Base-by-base conservation (phyloP, 768 basidiomycete species). In the Coprinopsis cinerea region DNA sequence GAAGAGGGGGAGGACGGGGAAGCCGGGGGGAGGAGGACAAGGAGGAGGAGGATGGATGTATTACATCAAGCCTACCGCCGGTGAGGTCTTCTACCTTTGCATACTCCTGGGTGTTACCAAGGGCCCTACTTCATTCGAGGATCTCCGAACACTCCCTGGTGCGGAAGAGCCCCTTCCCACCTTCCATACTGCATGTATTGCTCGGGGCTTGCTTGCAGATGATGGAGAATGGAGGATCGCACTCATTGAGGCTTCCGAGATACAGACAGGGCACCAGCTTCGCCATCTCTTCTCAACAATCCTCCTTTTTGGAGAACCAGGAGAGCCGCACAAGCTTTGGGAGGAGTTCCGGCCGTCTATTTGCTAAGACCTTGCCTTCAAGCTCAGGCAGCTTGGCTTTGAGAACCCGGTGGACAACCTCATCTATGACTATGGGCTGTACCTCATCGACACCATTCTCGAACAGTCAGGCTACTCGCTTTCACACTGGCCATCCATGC, bases 1-100 rank as follows among this genome's bases (percentile, higher is more conserved):
- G n/a, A n/a, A n/a, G n/a, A n/a, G n/a, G n/a, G n/a, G n/a, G n/a
- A n/a, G n/a, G n/a, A n/a, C n/a, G n/a, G n/a, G n/a, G n/a, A n/a
- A n/a, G n/a, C n/a, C n/a, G n/a, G n/a, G n/a, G n/a, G n/a, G n/a
- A n/a, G n/a, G n/a, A n/a, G n/a, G n/a, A n/a, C n/a, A n/a, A n/a
- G n/a, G n/a, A n/a, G n/a, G n/a, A n/a, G n/a, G n/a, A n/a, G 73
- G 75, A 0, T 55, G 67, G 0, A 72, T 77, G 63, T 70, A 66
- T 48, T 70, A 66, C 58, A 63, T 64, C 1, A 47, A 54, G 32
- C 73, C 74, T 9, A 62, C 62, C 18, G 47, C 54, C 34, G 69
- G 72, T 2, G 70, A 76, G 36, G 47, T 55, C 0, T 76, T 71
- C 52, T 73, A 75, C 52, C 66, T 77, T 0, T 60, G 70, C 0